Percentiles rank a stretch among this genome's conserved stretches.
These are phyloP conservation scores for Grifola frondosa DNA, from an alignment of 1,284 basidiomycete species.

Conservation along the genomic window DNA sequence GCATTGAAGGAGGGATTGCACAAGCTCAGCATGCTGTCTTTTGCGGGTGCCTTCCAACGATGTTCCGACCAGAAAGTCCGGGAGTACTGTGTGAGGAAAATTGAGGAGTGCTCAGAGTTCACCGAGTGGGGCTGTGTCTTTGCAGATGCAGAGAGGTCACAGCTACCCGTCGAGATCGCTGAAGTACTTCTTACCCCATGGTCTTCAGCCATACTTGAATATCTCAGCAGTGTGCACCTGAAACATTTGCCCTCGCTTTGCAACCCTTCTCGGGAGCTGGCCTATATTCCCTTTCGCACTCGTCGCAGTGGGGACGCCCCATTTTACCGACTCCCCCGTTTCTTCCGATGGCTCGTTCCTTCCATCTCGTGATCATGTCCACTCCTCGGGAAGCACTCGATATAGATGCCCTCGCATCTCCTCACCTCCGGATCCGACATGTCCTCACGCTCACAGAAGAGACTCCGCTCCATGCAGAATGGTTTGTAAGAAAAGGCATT, in stretches of 20 bases:
- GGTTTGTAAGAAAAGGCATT: constrained; percentile 46
- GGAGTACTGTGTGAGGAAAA: constrained; percentile 45
- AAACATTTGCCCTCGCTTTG: constrained; percentile 37
- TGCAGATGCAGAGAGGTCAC: constrained; percentile 39
- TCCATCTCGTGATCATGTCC: constrained; percentile 58
- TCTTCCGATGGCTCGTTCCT: constrained; percentile 65
- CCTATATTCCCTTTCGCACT: constrained; percentile 36
- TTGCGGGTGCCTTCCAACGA: constrained; percentile 45
- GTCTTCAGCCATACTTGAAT: constrained; percentile 37
- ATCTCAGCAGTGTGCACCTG: constrained; percentile 29
- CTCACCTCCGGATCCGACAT: constrained; percentile 51
- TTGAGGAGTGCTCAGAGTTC: constrained; percentile 41
- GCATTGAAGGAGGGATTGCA: constrained; percentile 32
- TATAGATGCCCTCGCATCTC: constrained; percentile 44
- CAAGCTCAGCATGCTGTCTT: constrained; percentile 58
- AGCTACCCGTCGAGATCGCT: constrained; percentile 36
- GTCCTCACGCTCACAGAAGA: constrained; percentile 61
- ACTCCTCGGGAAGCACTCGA: constrained; percentile 54
- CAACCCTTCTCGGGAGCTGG: constrained; percentile 41
- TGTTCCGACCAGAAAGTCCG: constrained; percentile 37
- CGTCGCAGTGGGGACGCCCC: background rate
- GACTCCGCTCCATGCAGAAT: constrained; percentile 44
- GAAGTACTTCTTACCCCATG: constrained; percentile 41
- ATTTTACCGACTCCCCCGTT: constrained; percentile 49
- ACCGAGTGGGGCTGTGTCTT: constrained; percentile 55